Evolutionary conservation across 305 asterid genomes (phyloP).

Genomic region (Fraxinus sp.): DNA sequence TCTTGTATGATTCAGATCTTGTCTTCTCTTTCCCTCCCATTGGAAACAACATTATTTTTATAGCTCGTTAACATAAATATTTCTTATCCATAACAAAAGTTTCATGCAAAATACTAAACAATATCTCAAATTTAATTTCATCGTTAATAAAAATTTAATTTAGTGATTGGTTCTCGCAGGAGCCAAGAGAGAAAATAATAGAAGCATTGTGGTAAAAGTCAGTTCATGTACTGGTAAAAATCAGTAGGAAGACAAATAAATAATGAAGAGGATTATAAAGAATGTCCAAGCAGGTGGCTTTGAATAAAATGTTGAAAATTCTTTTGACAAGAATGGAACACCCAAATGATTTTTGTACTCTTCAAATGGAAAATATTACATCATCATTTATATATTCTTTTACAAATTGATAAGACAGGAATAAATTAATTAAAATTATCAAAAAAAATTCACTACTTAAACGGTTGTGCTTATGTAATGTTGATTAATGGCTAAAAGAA

Average conservation of each 20-base stretch:
- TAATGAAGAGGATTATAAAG: neutral
- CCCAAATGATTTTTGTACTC: neutral
- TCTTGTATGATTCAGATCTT: neutral
- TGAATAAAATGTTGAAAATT: neutral
- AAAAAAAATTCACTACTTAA: no score
- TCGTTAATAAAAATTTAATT: no score
- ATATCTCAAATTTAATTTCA: neutral
- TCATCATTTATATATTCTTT: no score
- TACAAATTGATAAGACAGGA: no score
- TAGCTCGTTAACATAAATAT: neutral
- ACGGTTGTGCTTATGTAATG: no score
- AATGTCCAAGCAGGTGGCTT: neutral
- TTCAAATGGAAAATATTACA: no score
- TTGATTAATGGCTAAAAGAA: no score
- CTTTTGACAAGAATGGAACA: neutral
- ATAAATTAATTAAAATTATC: no score
- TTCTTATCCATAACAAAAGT: neutral
- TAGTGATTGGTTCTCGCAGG: no score
- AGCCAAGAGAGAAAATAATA: neutral
- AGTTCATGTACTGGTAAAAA: neutral
- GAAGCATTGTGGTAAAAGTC: neutral
- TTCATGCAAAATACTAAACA: neutral
- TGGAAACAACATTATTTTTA: neutral
- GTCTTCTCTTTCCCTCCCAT: slow-evolving; percentile 4
- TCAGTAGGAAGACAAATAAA: neutral